Percentiles rank a stretch among this genome's conserved stretches.
These are phyloP conservation scores for Beauveria sp. DNA, from an alignment of 2,329 filamentous ascomycete genomes.

Conservation along the genomic window DNA sequence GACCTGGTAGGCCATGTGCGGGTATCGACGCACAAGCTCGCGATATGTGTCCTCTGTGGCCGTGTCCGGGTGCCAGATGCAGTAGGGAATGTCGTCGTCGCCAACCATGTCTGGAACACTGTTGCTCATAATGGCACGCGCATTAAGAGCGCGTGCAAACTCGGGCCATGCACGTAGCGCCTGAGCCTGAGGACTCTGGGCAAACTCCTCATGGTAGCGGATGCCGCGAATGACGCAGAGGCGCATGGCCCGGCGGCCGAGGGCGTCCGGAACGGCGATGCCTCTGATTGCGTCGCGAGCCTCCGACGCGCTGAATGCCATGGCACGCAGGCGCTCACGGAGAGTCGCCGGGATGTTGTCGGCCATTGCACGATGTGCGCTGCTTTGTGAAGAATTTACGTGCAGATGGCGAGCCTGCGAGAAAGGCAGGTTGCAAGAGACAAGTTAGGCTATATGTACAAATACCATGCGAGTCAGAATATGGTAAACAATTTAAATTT, in stretches of 20 bases:
- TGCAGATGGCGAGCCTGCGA: no score
- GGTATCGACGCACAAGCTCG: conserved; percentile 23
- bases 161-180: neutral
- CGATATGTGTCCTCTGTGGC: conserved; percentile 29
- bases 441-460: no score
- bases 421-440: no score
- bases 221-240: neutral
- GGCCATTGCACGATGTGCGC: neutral
- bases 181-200: neutral
- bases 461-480: no score
- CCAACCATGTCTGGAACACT: conserved; percentile 21
- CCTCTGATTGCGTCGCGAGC: neutral
- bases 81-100: conserved; percentile 22
- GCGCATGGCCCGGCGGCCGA: neutral
- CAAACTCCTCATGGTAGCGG: neutral
- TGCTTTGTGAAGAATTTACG: no score
- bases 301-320: neutral
- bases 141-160: conserved; percentile 17
- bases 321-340: neutral
- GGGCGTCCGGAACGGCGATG: neutral
- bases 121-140: conserved; percentile 28
- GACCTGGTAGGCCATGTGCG: conserved; percentile 28
- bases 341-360: neutral
- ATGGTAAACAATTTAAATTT: no score
- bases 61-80: conserved; percentile 31